Percentiles rank a stretch among this genome's conserved stretches.
These are phyloP conservation scores for Aspergillus fijiensis DNA, from an alignment of 2,329 filamentous ascomycete genomes.

Conservation along the genomic window DNA sequence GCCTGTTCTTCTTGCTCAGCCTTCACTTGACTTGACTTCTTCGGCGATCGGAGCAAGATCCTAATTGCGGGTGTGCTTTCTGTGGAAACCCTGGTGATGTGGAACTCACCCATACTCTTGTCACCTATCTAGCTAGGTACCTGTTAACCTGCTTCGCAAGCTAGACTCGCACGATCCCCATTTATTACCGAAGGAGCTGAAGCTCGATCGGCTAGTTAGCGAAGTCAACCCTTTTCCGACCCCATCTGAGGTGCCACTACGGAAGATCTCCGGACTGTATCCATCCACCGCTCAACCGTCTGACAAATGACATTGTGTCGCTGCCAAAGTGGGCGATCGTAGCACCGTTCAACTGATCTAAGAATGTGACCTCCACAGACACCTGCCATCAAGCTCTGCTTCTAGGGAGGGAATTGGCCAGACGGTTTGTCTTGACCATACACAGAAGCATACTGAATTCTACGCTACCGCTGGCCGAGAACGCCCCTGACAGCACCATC, in stretches of 20 bases:
- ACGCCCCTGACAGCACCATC: not conserved
- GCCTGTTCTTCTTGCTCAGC: not conserved
- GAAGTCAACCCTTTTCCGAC: not conserved
- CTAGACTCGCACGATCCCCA: not conserved
- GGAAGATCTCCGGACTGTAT: constrained; percentile 1
- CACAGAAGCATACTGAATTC: not conserved
- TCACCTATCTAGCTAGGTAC: not conserved
- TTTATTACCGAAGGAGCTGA: not conserved
- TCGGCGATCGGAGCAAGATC: not conserved
- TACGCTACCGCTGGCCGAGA: not conserved
- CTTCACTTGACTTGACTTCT: not conserved
- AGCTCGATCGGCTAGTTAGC: not conserved
- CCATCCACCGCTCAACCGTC: not conserved
- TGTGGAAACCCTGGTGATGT: not conserved
- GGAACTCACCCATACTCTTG: not conserved
- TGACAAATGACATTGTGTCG: not conserved
- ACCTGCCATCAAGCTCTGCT: not conserved
- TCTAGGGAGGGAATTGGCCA: not conserved
- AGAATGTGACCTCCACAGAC: not conserved
- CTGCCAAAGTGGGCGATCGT: not conserved
- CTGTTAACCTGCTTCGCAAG: not conserved
- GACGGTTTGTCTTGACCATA: not conserved
- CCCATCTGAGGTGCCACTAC: not conserved
- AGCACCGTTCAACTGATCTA: not conserved
- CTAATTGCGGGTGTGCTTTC: not conserved